Evolutionary conservation across 2,329 filamentous ascomycete species (phyloP), one percentile per base, ranked within the genome.

Genomic region (Byssochlamys sp.): DNA sequence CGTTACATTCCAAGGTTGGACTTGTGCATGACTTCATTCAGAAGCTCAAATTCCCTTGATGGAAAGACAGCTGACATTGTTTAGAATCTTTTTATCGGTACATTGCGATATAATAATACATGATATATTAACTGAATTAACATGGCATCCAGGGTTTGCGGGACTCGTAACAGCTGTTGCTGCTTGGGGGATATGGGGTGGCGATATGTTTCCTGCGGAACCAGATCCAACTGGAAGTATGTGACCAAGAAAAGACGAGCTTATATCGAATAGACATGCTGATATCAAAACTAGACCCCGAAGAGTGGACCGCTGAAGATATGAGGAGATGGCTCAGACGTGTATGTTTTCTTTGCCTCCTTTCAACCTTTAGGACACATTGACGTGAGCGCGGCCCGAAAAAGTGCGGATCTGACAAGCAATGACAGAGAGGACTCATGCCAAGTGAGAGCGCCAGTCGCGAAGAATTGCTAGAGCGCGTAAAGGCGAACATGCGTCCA

Each of bases 121-220:
- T 11, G 31, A 14, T 28, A 11, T 26, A 33, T n/a, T 50, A 12
- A 45, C 4, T 53, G 50, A 31, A 55, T 61, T 71, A 60, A 73
- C 62, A 61, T 33, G n/a, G 48, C 53, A 66, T 65, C 57, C 75
- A 86, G 89, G 86, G 19, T 96, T 96, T 69, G 85, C 88, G 3
- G 89, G 88, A 9, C 81, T 95, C 55, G 82, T 96, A 12, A 88
- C 89, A 5, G 90, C 88, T 1, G 90, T 88, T 1, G 88, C 90
- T 14, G 84, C 84, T 49, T 96, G 88, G 87, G 82, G 84, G 19
- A 92, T 96, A 65, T 95, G 88, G 86, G 90, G 90, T 57, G 81
- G 84, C 55, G 90, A 92, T 61, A 82, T 96, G 67, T 95, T 96
- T 67, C 91, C 91, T 0, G 73, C 82, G 2, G 78, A 85, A 62